These are phyloP conservation scores for Saccharomycopsis microspora DNA, from an alignment of 805 yeast species.

Conservation along the genomic window DNA sequence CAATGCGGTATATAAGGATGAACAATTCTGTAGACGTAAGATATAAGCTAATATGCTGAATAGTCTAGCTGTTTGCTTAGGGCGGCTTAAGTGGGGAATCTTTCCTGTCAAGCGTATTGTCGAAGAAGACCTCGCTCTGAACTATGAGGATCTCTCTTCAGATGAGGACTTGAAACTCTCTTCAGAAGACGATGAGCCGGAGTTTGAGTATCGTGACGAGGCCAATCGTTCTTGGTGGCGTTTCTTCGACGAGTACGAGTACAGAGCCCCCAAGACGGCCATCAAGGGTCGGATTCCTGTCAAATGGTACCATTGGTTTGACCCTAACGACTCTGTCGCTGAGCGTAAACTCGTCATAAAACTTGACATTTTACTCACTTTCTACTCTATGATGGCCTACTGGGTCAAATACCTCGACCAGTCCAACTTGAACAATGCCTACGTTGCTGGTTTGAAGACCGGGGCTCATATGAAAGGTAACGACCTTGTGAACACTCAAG, in stretches of 20 bases:
- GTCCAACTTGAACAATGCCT: constrained; percentile 52
- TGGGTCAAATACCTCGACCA: constrained; percentile 62
- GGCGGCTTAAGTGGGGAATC: constrained; percentile 11
- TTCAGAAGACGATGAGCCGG: constrained; percentile 1
- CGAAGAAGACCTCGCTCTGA: constrained; percentile 1
- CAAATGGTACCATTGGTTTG: constrained; percentile 40
- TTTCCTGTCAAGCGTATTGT: constrained; percentile 4
- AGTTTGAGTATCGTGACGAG: constrained; percentile 27
- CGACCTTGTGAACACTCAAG: constrained; percentile 49
- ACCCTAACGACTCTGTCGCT: constrained; percentile 26
- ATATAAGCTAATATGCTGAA: too few species aligned
- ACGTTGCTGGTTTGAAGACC: constrained; percentile 50
- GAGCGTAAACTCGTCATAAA: constrained; percentile 36
- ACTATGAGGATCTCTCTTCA: neutral
- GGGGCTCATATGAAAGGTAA: constrained; percentile 47
- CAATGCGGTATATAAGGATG: too few species aligned
- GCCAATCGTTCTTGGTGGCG: constrained; percentile 31
- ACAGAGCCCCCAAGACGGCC: constrained; percentile 29
- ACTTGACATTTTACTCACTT: constrained; percentile 42
- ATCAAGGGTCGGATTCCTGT: constrained; percentile 23
- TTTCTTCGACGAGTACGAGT: constrained; percentile 49
- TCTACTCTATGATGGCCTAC: constrained; percentile 47
- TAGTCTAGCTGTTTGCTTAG: constrained; percentile 1
- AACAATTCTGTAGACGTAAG: too few species aligned
- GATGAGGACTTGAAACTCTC: neutral